Evolutionary conservation across 2,329 filamentous ascomycete genomes (phyloP).

Genomic region (Westerdykella ornata): DNA sequence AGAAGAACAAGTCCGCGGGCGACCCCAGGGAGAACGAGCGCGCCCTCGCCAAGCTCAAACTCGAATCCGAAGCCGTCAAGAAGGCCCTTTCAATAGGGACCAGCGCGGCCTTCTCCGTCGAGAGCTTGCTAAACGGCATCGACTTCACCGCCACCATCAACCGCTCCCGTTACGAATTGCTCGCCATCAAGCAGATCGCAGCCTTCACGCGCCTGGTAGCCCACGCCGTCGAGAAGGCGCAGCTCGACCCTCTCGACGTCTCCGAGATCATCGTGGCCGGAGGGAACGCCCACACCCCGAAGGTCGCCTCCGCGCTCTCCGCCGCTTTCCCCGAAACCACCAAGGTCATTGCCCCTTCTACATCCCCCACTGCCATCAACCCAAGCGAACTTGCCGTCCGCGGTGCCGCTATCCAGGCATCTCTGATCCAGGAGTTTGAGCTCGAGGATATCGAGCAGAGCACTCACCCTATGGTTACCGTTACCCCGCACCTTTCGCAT

Average conservation of each 20-base stretch:
- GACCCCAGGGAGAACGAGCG: slow-evolving; percentile 78
- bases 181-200: slow-evolving; percentile 77
- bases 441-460: slow-evolving; percentile 90
- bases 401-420: slow-evolving; percentile 92
- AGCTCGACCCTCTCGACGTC: slow-evolving; percentile 83
- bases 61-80: slow-evolving; percentile 86
- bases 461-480: slow-evolving; percentile 89
- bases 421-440: slow-evolving; percentile 90
- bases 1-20: slow-evolving; percentile 70
- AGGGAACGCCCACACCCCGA: slow-evolving; percentile 87
- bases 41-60: slow-evolving; percentile 83
- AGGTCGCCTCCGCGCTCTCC: slow-evolving; percentile 75
- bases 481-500: slow-evolving; percentile 81
- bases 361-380: slow-evolving; percentile 72
- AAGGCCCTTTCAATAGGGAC: slow-evolving; percentile 82
- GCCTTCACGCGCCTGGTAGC: slow-evolving; percentile 83
- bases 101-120: slow-evolving; percentile 87
- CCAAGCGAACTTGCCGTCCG: slow-evolving; percentile 83
- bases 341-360: slow-evolving; percentile 74
- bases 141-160: slow-evolving; percentile 93
- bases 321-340: slow-evolving; percentile 76
- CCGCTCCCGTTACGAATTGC: slow-evolving; percentile 83
- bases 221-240: slow-evolving; percentile 82
- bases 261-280: slow-evolving; percentile 92
- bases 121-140: slow-evolving; percentile 79